Percentiles rank a stretch among this genome's conserved stretches.
Conservation (phyloP, 1,284 basidiomycete species). For the Puccinia polysora region DNA sequence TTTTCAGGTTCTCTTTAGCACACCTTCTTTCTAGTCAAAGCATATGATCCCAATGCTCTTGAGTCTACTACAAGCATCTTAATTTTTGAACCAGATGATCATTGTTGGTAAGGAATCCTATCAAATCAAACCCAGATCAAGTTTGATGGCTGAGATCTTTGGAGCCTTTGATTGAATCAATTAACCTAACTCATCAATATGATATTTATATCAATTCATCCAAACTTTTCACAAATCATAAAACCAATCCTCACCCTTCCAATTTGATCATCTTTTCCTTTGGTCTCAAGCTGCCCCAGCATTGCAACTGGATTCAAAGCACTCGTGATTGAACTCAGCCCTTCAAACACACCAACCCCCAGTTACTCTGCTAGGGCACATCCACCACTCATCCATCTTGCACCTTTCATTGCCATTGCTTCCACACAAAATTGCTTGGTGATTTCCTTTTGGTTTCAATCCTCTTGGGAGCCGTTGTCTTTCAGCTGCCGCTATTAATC, state of each 20-base stretch:
- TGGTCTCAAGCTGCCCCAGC: too few relatives aligned
- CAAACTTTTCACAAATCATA: background rate
- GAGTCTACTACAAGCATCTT: conserved; percentile 1
- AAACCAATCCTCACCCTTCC: background rate
- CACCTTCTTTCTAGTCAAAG: conserved; percentile 17
- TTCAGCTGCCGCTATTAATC: too few relatives aligned
- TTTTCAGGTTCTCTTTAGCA: conserved; percentile 20
- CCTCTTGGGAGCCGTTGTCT: too few relatives aligned
- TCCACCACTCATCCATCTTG: too few relatives aligned
- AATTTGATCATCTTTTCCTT: too few relatives aligned
- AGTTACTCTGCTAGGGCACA: too few relatives aligned
- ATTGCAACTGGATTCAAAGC: too few relatives aligned
- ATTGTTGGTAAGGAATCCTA: conserved; percentile 14
- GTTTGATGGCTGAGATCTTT: background rate
- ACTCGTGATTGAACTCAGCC: too few relatives aligned
- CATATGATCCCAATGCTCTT: conserved; percentile 6
- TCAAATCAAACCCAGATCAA: background rate
- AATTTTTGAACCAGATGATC: background rate
- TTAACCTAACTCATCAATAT: background rate
- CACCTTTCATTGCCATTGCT: too few relatives aligned
- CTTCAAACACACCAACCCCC: too few relatives aligned
- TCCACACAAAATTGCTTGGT: too few relatives aligned
- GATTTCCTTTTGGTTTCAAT: too few relatives aligned
- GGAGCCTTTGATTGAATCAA: background rate
- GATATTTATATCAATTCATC: conserved; percentile 9